Evolutionary conservation across 306 rosid species (phyloP), one percentile per base, ranked within the genome.

Genomic region (Leucaena leucocephala): DNA sequence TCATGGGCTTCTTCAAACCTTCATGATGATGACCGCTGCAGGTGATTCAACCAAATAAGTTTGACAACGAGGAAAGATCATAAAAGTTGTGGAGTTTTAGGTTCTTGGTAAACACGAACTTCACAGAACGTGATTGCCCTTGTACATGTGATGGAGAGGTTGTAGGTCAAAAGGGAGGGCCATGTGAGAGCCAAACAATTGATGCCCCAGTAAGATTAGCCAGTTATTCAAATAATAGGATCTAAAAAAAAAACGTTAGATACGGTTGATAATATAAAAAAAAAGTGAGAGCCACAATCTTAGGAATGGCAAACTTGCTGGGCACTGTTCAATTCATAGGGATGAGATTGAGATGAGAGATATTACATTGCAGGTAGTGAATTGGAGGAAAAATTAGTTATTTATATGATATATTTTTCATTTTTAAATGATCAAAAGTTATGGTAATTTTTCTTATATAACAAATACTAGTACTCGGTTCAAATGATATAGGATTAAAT

Each of bases 1-100:
- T 72, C 55, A 70, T 14, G 72, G 44, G 39, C 71, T n/a, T 74
- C 7, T 46, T 34, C 15, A 21, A 77, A 77, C 15, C 46, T 76
- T 76, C 5, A 38, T 64, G 49, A 35, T 58, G 64, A n/a, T 57
- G 44, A 49, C 68, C 21, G 22, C 27, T 2, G 22, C 7, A 4
- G 61, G 43, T 19, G 46, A 66, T 66, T 66, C 34, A 16, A 38
- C 7, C 48, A 22, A 35, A 58, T 58, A 21, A 58, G 36, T 58
- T 9, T 22, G 64, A 58, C 35, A 3, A 22, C 35, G 35, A 58
- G 68, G 10, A 16, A 38, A 62, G 17, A 61, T 4, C 12, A 13
- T 5, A 11, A 62, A 61, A 63, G 34, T 21, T 35, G n/a, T 59
- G 65, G 7, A 15, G 8, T 50, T 6, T 17, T 5, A 16, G 58